Base-by-base conservation (phyloP, 1,284 basidiomycete genomes). In the Wolfiporia cocos region DNA sequence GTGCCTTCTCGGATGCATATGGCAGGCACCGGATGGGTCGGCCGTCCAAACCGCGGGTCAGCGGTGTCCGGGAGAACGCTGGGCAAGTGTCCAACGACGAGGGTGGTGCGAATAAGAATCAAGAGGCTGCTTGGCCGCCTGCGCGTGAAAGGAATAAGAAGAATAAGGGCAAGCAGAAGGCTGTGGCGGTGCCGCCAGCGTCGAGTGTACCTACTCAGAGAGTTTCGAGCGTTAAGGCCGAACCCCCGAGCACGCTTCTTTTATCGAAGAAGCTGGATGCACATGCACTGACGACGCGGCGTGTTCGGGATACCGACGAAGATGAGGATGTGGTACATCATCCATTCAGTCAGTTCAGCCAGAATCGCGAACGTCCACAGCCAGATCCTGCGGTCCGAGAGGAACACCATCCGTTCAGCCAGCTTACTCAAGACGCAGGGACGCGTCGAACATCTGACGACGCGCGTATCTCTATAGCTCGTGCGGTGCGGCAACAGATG, bases 1-100 rank as follows among this genome's bases (percentile, higher is more conserved):
- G 43, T 30, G 54, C 56, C 17, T 50, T 59, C 26, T 49, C 51
- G 2, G 53, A 56, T 28, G 34, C 38, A 5, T 21, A 42, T 3
- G 53, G 50, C 2, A 41, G 42, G 11, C n/a, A 46, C 5, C 53
- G 42, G 17, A 45, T 48, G 36, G 35, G 37, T 1, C 14, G n/a
- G 4, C 47, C 48, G 2, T 45, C 35, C 23, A 23, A 33, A 14
- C 41, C 34, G 2, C 36, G 52, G 11, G 40, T 32, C 17, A 48
- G 45, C 0, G 52, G 50, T 0, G 47, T 51, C 3, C 32, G 34
- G 22, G 39, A 21, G 6, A 40, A 46, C 5, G n/a, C 9, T 31
- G 43, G 36, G 40, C 17, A 28, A 40, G 17, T 29, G 28, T 37
- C 9, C 26, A 49, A 12, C 15, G 47, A 50, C 21, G 47, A 50